Percentiles rank a stretch among this genome's conserved stretches.
These are phyloP conservation scores for Platismatia glauca DNA, from an alignment of 495 filamentous ascomycete species.

Conservation along the genomic window DNA sequence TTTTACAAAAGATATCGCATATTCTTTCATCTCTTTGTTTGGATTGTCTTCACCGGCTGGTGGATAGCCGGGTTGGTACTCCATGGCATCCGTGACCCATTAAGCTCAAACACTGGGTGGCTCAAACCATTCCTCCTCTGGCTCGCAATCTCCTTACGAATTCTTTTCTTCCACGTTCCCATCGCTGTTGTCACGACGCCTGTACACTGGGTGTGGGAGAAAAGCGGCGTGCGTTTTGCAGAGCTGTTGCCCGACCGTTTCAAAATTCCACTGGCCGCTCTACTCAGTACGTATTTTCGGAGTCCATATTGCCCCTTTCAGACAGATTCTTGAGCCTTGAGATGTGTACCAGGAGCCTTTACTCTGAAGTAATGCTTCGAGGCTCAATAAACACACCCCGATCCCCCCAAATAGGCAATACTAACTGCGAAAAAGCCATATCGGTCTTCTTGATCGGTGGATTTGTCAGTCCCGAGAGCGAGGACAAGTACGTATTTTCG, in stretches of 20 bases:
- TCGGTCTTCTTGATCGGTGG: conserved; percentile 65
- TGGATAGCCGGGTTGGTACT: conserved; percentile 76
- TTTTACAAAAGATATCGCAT: conserved; percentile 35
- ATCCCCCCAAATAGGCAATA: too few relatives aligned
- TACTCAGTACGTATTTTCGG: too few relatives aligned
- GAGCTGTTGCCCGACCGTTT: conserved; percentile 52
- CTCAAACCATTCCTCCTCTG: conserved; percentile 77
- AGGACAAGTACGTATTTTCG: conserved; percentile 43
- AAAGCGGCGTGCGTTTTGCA: conserved; percentile 46
- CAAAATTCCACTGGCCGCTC: conserved; percentile 49
- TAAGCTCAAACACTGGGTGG: conserved; percentile 48
- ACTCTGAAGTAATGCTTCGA: too few relatives aligned
- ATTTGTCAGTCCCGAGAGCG: conserved; percentile 58
- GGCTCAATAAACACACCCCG: too few relatives aligned
- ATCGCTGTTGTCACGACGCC: conserved; percentile 56
- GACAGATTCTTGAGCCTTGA: too few relatives aligned
- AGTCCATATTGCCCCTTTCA: too few relatives aligned
- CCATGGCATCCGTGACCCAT: conserved; percentile 53
- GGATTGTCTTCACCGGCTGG: conserved; percentile 61
- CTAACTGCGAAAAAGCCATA: too few relatives aligned
- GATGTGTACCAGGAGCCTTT: too few relatives aligned
- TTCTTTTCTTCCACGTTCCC: conserved; percentile 66
- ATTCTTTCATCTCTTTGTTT: conserved; percentile 42
- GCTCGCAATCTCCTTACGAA: conserved; percentile 61
- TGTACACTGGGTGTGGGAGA: conserved; percentile 55